These are phyloP conservation scores for Trichomonas gallinae DNA, from an alignment of 208 protist genomes.

Conservation along the genomic window DNA sequence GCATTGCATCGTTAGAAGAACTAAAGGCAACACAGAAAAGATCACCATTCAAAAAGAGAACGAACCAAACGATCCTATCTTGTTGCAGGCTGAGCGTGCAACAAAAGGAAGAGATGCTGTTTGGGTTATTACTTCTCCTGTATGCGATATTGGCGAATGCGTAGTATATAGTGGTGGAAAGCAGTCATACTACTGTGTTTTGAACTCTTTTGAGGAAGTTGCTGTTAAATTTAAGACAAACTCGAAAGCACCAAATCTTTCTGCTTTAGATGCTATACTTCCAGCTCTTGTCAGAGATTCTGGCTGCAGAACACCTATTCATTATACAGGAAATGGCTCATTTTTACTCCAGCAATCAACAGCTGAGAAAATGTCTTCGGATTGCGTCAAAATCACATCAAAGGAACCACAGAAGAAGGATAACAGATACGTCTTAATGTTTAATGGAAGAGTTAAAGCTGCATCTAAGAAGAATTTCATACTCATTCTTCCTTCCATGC, in stretches of 20 bases:
- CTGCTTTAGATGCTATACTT: background rate
- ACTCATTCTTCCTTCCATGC: background rate
- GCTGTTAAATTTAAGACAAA: background rate
- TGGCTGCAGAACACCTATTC: background rate
- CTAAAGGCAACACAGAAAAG: background rate
- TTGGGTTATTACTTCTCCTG: background rate
- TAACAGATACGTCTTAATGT: background rate
- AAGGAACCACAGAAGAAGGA: conserved; percentile 3
- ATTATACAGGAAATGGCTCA: background rate
- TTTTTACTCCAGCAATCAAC: background rate
- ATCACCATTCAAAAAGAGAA: background rate
- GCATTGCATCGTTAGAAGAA: background rate
- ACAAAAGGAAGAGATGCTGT: background rate
- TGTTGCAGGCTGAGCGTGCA: background rate
- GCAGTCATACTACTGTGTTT: background rate
- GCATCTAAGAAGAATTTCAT: conserved; percentile 1
- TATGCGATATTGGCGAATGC: background rate
- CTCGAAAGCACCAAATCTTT: background rate
- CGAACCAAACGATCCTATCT: background rate
- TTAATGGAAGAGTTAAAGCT: background rate
- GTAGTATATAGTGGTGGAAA: background rate
- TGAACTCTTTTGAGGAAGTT: background rate
- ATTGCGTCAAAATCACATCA: background rate
- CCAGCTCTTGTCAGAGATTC: background rate
- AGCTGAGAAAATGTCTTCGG: background rate